phyloP scores from a whole-genome alignment of 768 basidiomycete species.

The Leccinum rimulosum region DNA sequence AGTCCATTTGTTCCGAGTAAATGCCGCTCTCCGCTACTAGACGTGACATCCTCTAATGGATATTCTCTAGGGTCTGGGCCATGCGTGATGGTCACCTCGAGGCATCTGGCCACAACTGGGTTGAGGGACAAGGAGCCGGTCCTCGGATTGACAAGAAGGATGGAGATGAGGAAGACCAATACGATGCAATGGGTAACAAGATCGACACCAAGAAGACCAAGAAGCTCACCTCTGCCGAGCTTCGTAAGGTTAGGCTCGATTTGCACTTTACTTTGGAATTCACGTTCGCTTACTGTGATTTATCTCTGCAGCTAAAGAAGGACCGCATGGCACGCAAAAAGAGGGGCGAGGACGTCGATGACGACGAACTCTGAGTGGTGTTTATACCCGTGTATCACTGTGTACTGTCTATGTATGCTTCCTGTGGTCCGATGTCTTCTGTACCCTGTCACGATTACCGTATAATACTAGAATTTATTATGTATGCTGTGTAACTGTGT shows the following conservation, averaged over 20 bases:
- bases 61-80: slow-evolving; percentile 75
- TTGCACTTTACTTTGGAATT: not conserved
- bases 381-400: slow-evolving; percentile 7
- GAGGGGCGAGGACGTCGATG: slow-evolving; percentile 76
- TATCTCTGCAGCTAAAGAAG: slow-evolving; percentile 69
- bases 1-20: slow-evolving; percentile 90
- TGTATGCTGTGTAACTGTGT: not conserved
- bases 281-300: slow-evolving; percentile 11
- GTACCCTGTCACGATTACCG: slow-evolving; percentile 20
- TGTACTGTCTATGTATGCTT: slow-evolving; percentile 16
- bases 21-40: slow-evolving; percentile 4
- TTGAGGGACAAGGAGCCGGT: slow-evolving; percentile 96
- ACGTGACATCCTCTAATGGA: not conserved
- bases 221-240: slow-evolving; percentile 81
- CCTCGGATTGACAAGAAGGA: slow-evolving; percentile 92
- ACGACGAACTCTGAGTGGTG: slow-evolving; percentile 47
- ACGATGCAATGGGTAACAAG: slow-evolving; percentile 99
- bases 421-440: slow-evolving; percentile 15
- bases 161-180: slow-evolving; percentile 86
- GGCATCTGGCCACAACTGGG: slow-evolving; percentile 99
- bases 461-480: slow-evolving; percentile 14
- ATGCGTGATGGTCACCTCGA: slow-evolving; percentile 97
- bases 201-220: slow-evolving; percentile 80
- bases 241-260: slow-evolving; percentile 59
- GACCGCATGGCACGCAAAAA: slow-evolving; percentile 90